Evolutionary conservation across 805 yeast genomes (phyloP), one percentile per base, ranked within the genome.

Genomic region (Ogataea glucozyma): DNA sequence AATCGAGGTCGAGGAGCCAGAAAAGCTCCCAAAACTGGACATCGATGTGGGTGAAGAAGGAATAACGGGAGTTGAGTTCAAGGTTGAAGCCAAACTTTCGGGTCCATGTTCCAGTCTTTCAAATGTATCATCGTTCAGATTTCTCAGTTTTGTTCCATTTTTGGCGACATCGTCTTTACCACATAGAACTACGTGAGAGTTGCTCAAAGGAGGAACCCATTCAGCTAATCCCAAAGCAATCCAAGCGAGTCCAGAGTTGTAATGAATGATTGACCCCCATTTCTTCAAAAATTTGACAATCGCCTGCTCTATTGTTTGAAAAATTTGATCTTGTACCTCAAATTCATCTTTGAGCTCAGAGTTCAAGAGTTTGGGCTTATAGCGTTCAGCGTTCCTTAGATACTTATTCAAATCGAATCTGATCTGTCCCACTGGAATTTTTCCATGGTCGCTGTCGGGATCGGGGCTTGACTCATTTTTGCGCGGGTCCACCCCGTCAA

Each of bases 231-330:
- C 89, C 23, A 88, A 65, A 0, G 96, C 97, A 14, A 87, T 78
- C 96, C 96, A 89, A 3, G 91, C 75, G 54, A 89, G 71, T 0
- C 95, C 90, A 32, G 83, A 73, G 61, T 88, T 93, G 60, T 90
- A 90, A 52, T 80, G 81, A 41, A 87, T 76, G 43, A 82, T 71
- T 27, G 72, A 70, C 6, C 93, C 90, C 95, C 96, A 89, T 66
- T 87, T 87, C 22, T 64, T 65, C 29, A 85, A 65, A 58, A 90
- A 90, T 43, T 74, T 73, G 32, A 72, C 56, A 12, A 89, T 76
- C 5, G 95, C 73, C 26, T 67, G 64, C 54, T 85, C 83, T 46
- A 88, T 64, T 1, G 71, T 66, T 18, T 72, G 72, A 36, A 83
- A 71, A n/a, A 81, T 70, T 44, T 73, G 72, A 43, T 69, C 70